Evolutionary conservation across 768 basidiomycete species (phyloP).

Genomic region (Amanita polypyramis): DNA sequence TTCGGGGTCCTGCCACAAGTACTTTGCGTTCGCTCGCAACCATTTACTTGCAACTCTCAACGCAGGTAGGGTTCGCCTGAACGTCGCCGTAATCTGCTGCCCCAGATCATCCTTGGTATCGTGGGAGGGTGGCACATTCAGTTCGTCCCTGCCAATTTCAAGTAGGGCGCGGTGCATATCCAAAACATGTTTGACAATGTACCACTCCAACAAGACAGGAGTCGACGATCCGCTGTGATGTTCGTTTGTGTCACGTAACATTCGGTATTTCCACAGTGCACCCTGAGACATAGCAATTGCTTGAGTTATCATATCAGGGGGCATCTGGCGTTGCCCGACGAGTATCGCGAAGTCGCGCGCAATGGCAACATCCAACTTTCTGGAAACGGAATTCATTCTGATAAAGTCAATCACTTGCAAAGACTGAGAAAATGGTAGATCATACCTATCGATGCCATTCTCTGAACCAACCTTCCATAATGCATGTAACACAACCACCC

Average conservation of each 20-base stretch:
- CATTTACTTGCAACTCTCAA: constrained; percentile 86
- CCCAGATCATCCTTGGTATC: constrained; percentile 56
- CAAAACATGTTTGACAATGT: constrained; percentile 58
- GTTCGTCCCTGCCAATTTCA: constrained; percentile 52
- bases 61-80: constrained; percentile 79
- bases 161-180: constrained; percentile 54
- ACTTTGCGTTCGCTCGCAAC: constrained; percentile 68
- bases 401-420: constrained; percentile 3
- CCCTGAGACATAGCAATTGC: constrained; percentile 66
- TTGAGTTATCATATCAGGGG: constrained; percentile 68
- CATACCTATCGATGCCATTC: constrained; percentile 51
- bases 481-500: constrained; percentile 68
- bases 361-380: constrained; percentile 36
- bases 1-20: constrained; percentile 40
- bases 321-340: constrained; percentile 58
- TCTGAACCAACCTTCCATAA: constrained; percentile 51
- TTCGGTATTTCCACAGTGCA: constrained; percentile 76
- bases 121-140: constrained; percentile 43
- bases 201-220: constrained; percentile 42
- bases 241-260: constrained; percentile 41
- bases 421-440: not conserved
- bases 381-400: constrained; percentile 41
- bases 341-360: constrained; percentile 47
- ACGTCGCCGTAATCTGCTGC: constrained; percentile 75
- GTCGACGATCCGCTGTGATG: constrained; percentile 21